Conservation (phyloP, 306 rosid genomes). For the Cicer bijugum region DNA sequence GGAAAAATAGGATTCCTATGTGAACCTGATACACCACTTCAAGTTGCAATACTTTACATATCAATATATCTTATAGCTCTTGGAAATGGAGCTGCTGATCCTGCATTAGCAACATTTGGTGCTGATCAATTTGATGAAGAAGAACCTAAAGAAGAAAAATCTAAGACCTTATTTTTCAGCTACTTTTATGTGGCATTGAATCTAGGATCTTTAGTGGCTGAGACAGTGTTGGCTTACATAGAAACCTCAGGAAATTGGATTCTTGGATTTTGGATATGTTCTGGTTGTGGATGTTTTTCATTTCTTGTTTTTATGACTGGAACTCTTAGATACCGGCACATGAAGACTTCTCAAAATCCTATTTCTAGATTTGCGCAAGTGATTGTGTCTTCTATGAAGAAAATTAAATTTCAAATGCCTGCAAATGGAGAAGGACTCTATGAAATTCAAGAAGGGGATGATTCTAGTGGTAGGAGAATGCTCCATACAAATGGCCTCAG, state of each 20-base stretch:
- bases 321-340: constrained; percentile 51
- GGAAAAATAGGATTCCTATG: constrained; percentile 59
- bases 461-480: constrained; percentile 49
- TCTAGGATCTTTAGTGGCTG: constrained; percentile 60
- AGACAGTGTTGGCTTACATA: constrained; percentile 59
- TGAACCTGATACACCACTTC: constrained; percentile 52
- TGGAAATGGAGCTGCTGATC: constrained; percentile 69
- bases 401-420: constrained; percentile 49
- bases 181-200: constrained; percentile 68
- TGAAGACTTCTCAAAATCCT: constrained; percentile 66
- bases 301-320: constrained; percentile 54
- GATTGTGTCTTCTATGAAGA: constrained; percentile 57
- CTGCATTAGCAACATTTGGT: constrained; percentile 65
- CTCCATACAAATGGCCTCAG: constrained; percentile 60
- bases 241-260: constrained; percentile 65
- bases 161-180: constrained; percentile 59
- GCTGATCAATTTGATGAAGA: constrained; percentile 67
- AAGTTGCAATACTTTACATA: constrained; percentile 53
- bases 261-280: constrained; percentile 60
- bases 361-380: constrained; percentile 60
- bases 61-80: constrained; percentile 64
- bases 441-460: constrained; percentile 48
- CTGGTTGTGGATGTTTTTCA: constrained; percentile 44
- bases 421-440: constrained; percentile 54
- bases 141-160: constrained; percentile 52